Base-by-base conservation (phyloP, 202 grass and related monocot genomes). In the Carex sylvatica region DNA sequence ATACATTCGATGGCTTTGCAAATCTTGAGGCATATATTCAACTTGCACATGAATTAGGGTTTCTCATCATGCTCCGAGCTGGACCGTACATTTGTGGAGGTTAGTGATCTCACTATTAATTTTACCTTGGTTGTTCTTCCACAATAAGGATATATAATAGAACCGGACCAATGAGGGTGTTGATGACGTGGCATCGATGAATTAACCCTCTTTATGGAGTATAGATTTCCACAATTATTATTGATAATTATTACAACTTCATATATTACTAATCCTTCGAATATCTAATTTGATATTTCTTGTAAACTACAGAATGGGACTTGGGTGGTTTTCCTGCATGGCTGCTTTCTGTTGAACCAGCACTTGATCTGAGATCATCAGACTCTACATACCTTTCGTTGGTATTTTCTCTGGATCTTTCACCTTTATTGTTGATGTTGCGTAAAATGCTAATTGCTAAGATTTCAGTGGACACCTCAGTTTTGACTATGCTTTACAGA, bases 81-180 rank as follows among this genome's bases (percentile, higher is more conserved):
- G 95, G 95, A 77, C 90, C 95, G 58, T 98, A 93, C 78, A 94
- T 98, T 49, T 98, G 95, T 91, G 95, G 90, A 86, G 92, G 95
- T 95, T 86, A 85, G 86, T 76, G 15, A 26, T 76, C 23, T 33
- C 19, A 28, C 26, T 56, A 31, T 18, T 76, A 56, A 58, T 56
- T 56, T 75, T 76, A 4, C 5, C 14, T 9, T 31, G 12, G 71
- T 5, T 23, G 67, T 71, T 71, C 9, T 12, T 71, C 8, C 2
- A 13, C 2, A 49, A 13, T 12, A 49, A 49, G 46, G 46, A 49
- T 2, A 49, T 49, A 49, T 3, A 49, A 49, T 49, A 49, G 46
- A 49, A 49, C 46, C 11, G 2, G 46, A 49, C 11, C 2, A 13
- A 49, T 49, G 46, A 12, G 46, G 10, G 46, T 49, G 46, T 49